A percentile compares a stretch with the other conserved stretches of the same genome.
Conservation (phyloP, 108 stramenopile species). For the Chaetoceros tenuissimus region DNA sequence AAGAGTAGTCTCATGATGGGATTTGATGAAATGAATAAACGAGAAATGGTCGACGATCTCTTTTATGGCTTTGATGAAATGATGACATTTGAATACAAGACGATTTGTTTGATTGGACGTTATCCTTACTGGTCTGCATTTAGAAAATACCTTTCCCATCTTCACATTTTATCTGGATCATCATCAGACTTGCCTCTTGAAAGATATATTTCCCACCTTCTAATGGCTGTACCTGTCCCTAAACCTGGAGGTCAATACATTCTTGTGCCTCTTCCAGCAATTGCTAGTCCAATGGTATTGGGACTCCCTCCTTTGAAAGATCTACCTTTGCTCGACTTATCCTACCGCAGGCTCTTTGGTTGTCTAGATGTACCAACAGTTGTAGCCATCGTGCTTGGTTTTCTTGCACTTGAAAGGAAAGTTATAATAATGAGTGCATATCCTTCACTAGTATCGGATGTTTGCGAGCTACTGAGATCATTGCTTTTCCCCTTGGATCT, state of each 20-base stretch:
- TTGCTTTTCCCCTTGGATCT: conserved; percentile 80
- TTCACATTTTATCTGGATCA: conserved; percentile 66
- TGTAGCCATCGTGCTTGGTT: conserved; percentile 71
- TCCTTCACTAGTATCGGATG: conserved; percentile 70
- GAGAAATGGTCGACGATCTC: conserved; percentile 7
- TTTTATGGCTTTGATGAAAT: conserved; percentile 67
- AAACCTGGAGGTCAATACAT: conserved; percentile 70
- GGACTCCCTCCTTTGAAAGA: conserved; percentile 70
- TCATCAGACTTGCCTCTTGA: conserved; percentile 70
- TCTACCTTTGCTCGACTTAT: conserved; percentile 65
- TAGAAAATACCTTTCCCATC: conserved; percentile 69
- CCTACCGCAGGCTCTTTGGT: conserved; percentile 59
- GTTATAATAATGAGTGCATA: conserved; percentile 73
- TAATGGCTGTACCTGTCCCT: conserved; percentile 69
- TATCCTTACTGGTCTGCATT: conserved; percentile 86
- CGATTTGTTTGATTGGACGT: conserved; percentile 71
- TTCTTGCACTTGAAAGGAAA: conserved; percentile 75
- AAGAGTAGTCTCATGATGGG: background rate
- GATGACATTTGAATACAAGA: conserved; percentile 81
- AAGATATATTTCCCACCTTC: conserved; percentile 73
- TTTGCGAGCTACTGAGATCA: conserved; percentile 71
- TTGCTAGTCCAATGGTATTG: conserved; percentile 66
- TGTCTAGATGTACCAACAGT: conserved; percentile 79
- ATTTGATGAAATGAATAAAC: conserved; percentile 7
- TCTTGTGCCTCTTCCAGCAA: conserved; percentile 66